phyloP scores from a whole-genome alignment of 805 yeast species.

The Nakazawaea anatomiae region DNA sequence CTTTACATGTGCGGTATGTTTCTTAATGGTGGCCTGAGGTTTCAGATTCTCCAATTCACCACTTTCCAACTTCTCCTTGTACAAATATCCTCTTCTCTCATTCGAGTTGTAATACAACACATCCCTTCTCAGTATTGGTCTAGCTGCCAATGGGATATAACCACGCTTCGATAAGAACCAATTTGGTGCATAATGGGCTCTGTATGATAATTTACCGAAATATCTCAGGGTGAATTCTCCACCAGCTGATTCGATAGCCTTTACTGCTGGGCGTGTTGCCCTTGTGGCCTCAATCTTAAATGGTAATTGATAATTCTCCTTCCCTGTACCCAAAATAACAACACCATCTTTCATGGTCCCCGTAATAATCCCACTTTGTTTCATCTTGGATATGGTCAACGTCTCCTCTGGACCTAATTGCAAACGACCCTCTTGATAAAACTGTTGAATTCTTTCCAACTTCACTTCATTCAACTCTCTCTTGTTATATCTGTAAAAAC shows the following conservation, averaged over 20 bases:
- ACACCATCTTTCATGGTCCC: conserved; percentile 78
- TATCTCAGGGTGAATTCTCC: conserved; percentile 72
- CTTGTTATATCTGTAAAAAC: conserved; percentile 66
- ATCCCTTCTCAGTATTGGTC: conserved; percentile 80
- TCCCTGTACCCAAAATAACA: conserved; percentile 68
- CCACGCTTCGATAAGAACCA: conserved; percentile 66
- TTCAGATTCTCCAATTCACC: conserved; percentile 2
- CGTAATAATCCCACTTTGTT: conserved; percentile 62
- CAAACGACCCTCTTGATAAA: conserved; percentile 63
- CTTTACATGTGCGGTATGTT: background rate
- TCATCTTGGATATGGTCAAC: conserved; percentile 73
- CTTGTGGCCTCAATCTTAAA: conserved; percentile 75
- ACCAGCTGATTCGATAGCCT: conserved; percentile 64
- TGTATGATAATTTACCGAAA: conserved; percentile 56
- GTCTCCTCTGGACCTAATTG: conserved; percentile 52
- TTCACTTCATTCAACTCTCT: conserved; percentile 52
- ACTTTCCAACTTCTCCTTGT: conserved; percentile 24
- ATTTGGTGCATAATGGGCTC: conserved; percentile 73
- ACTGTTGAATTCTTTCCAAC: conserved; percentile 62
- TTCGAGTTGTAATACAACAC: conserved; percentile 71
- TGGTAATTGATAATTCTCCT: conserved; percentile 44
- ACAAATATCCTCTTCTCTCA: conserved; percentile 71
- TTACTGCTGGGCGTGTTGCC: conserved; percentile 73
- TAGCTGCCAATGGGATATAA: conserved; percentile 75
- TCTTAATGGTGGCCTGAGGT: conserved; percentile 2